These are phyloP conservation scores for Xerocomus potaroensis DNA, from an alignment of 768 basidiomycete species.

Conservation along the genomic window DNA sequence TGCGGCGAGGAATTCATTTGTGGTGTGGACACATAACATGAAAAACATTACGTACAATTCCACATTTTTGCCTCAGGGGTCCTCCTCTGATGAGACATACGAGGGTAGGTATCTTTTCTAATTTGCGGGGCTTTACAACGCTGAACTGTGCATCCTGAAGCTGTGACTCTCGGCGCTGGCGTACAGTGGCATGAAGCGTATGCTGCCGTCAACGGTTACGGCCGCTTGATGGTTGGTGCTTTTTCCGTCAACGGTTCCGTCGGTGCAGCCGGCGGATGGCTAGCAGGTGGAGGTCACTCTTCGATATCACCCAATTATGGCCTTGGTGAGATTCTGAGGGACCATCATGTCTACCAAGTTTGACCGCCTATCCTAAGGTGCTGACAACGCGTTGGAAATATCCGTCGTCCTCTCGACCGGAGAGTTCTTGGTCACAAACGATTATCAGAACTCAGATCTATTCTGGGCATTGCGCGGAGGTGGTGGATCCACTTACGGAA, in stretches of 20 bases:
- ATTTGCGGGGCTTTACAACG: no score
- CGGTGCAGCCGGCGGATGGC: constrained; percentile 49
- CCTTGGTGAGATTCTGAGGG: constrained; percentile 30
- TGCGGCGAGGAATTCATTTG: constrained; percentile 34
- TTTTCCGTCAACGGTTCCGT: constrained; percentile 37
- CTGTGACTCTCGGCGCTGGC: no score
- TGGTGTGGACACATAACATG: constrained; percentile 43
- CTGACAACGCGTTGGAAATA: no score
- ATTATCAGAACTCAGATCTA: constrained; percentile 41
- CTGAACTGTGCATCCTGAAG: no score
- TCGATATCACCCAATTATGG: constrained; percentile 38
- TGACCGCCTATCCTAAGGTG: constrained; percentile 32
- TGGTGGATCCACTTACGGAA: no score
- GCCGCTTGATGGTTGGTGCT: constrained; percentile 43
- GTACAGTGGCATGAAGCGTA: constrained; percentile 50
- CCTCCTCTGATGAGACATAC: constrained; percentile 12
- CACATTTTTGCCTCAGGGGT: constrained; percentile 33
- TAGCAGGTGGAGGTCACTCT: constrained; percentile 48
- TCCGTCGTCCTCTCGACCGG: constrained; percentile 43
- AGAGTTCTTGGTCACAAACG: constrained; percentile 36
- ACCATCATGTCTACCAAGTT: not conserved
- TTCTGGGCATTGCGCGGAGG: no score
- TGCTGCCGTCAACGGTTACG: constrained; percentile 33
- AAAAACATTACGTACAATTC: constrained; percentile 35
- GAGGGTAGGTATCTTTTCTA: constrained; percentile 14